A percentile compares a stretch with the other conserved stretches of the same genome.
Conservation (phyloP, 1,139 yeast species). For the Diutina rugosa region DNA sequence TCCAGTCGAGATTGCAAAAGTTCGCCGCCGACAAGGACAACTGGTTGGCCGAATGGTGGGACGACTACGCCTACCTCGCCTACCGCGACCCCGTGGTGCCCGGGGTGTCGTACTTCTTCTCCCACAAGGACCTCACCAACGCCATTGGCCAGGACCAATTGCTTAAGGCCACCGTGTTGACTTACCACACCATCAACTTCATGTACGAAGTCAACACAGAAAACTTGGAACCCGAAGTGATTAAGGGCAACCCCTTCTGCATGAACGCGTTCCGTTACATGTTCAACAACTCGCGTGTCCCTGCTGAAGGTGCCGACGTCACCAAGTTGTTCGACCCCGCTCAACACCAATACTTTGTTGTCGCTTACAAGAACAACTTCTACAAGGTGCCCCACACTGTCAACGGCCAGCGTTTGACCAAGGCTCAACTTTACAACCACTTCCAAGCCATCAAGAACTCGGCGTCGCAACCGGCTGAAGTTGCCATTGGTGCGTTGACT, state of each 20-base stretch:
- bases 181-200: constrained; percentile 40
- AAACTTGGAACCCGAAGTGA: constrained; percentile 62
- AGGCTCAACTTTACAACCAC: constrained; percentile 55
- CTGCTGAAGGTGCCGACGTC: constrained; percentile 46
- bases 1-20: constrained; percentile 53
- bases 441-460: constrained; percentile 39
- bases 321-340: constrained; percentile 34
- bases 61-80: constrained; percentile 80
- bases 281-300: constrained; percentile 85
- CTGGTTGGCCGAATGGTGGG: constrained; percentile 94
- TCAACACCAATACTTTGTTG: constrained; percentile 61
- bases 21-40: constrained; percentile 58
- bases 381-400: constrained; percentile 68
- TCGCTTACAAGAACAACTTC: constrained; percentile 66
- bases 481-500: constrained; percentile 69
- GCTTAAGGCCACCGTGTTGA: constrained; percentile 58
- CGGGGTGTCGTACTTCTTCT: constrained; percentile 80
- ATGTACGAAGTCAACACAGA: constrained; percentile 43
- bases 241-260: constrained; percentile 75
- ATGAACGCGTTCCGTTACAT: constrained; percentile 88
- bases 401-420: constrained; percentile 39
- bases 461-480: constrained; percentile 14
- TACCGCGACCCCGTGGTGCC: constrained; percentile 93
- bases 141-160: constrained; percentile 58
- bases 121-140: constrained; percentile 57